phyloP scores from a whole-genome alignment of 2,329 filamentous ascomycete species.

The Penicillium sp. region DNA sequence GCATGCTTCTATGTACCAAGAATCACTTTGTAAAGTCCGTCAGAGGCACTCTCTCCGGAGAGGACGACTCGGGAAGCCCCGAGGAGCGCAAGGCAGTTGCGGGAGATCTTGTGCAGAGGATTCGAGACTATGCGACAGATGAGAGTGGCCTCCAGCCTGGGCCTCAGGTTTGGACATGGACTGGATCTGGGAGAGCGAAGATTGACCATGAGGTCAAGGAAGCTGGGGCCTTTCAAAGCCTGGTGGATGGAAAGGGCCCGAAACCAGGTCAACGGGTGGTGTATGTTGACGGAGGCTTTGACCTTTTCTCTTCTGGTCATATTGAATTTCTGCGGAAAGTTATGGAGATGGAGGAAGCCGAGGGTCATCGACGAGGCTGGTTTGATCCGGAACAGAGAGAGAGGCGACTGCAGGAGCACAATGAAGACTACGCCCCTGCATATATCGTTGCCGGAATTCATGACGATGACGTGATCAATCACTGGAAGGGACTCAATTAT shows the following conservation, averaged over 20 bases:
- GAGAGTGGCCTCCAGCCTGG: conserved; percentile 76
- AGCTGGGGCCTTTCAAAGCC: conserved; percentile 63
- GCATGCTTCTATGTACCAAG: conserved; percentile 95
- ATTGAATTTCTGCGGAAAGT: conserved; percentile 91
- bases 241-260: conserved; percentile 72
- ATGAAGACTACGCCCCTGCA: conserved; percentile 74
- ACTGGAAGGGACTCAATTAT: conserved; percentile 96
- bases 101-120: conserved; percentile 71
- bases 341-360: conserved; percentile 68
- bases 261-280: conserved; percentile 79
- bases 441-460: conserved; percentile 94
- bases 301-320: conserved; percentile 94
- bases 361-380: conserved; percentile 71
- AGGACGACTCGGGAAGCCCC: conserved; percentile 69
- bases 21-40: conserved; percentile 89
- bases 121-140: conserved; percentile 85
- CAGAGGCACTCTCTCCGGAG: conserved; percentile 65
- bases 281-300: conserved; percentile 96
- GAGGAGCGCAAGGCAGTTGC: conserved; percentile 67
- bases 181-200: conserved; percentile 40
- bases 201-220: conserved; percentile 52
- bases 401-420: conserved; percentile 63
- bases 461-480: conserved; percentile 91
- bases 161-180: conserved; percentile 84
- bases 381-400: conserved; percentile 65